Percentiles rank a stretch among this genome's conserved stretches.
These are phyloP conservation scores for Schoenoplectus triqueter DNA, from an alignment of 202 grass and related monocot genomes.

Conservation along the genomic window DNA sequence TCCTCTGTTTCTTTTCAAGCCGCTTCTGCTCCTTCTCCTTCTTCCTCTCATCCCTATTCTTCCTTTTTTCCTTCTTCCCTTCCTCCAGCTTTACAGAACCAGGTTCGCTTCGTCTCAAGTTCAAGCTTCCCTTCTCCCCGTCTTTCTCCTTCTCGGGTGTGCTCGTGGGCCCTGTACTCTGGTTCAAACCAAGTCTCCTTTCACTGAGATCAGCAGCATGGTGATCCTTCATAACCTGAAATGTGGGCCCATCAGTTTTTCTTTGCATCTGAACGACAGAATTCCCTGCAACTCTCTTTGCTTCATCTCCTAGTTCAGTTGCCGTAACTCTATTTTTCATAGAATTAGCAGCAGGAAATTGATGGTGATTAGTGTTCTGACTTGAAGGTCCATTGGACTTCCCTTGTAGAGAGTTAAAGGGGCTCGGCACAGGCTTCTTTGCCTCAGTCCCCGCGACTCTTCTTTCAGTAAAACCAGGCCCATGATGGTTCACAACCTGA, in stretches of 20 bases:
- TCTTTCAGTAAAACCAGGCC: slow-evolving; percentile 23
- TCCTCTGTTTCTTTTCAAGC: slow-evolving; percentile 36
- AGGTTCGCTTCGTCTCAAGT: slow-evolving; percentile 32
- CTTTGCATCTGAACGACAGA: slow-evolving; percentile 22
- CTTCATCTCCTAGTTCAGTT: neutral
- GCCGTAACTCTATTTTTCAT: neutral
- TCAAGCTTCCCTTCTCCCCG: slow-evolving; percentile 17
- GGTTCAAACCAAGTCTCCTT: slow-evolving; percentile 22
- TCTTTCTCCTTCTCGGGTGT: slow-evolving; percentile 11
- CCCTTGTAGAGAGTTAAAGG: slow-evolving; percentile 28
- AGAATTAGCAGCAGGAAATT: slow-evolving; percentile 22
- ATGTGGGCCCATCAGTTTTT: slow-evolving; percentile 9
- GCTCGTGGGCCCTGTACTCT: neutral
- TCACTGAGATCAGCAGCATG: slow-evolving; percentile 20
- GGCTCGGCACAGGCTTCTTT: slow-evolving; percentile 26
- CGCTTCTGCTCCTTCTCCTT: slow-evolving; percentile 36
- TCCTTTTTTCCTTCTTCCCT: slow-evolving; percentile 46
- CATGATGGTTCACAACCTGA: slow-evolving; percentile 10
- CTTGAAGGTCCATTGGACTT: slow-evolving; percentile 20
- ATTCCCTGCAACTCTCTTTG: slow-evolving; percentile 21
- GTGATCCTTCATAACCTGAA: slow-evolving; percentile 17
- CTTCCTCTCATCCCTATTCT: slow-evolving; percentile 38
- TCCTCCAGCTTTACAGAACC: slow-evolving; percentile 9
- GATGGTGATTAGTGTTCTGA: slow-evolving; percentile 10
- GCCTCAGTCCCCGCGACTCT: neutral